Evolutionary conservation across 306 rosid genomes (phyloP).

Genomic region (Hippophae tibetana): DNA sequence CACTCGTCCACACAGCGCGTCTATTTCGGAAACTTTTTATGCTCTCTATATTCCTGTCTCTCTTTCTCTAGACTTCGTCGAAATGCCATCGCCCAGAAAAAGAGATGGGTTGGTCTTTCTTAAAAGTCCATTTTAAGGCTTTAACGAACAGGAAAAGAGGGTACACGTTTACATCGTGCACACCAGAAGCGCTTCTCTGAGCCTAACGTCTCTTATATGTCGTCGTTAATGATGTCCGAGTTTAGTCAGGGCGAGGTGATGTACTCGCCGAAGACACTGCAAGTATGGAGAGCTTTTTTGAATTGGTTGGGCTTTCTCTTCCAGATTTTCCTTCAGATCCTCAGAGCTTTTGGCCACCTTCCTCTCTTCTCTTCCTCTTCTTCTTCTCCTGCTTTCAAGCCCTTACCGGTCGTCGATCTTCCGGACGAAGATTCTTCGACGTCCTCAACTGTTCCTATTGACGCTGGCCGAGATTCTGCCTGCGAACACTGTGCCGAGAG

Average conservation of each 20-base stretch:
- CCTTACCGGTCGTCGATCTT: conserved; percentile 69
- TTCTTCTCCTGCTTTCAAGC: conserved; percentile 52
- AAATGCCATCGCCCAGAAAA: conserved; percentile 34
- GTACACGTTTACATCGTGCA: conserved; percentile 15
- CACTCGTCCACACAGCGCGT: conserved; percentile 24
- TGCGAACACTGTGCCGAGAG: conserved; percentile 27
- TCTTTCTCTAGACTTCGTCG: conserved; percentile 35
- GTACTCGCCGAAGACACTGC: conserved; percentile 54
- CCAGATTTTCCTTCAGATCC: conserved; percentile 80
- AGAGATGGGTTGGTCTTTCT: conserved; percentile 13
- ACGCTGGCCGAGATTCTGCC: conserved; percentile 21
- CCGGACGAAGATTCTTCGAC: conserved; percentile 37
- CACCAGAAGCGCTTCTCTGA: conserved; percentile 8
- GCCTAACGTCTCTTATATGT: neutral
- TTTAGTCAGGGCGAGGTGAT: conserved; percentile 78
- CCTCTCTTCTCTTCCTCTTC: conserved; percentile 69
- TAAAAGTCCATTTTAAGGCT: neutral
- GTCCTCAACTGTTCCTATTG: conserved; percentile 45
- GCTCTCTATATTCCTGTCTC: conserved; percentile 7
- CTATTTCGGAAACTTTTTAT: neutral
- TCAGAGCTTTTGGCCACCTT: conserved; percentile 68
- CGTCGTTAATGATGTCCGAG: conserved; percentile 56
- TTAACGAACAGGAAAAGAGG: neutral
- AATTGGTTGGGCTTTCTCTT: conserved; percentile 81
- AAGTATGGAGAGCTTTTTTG: conserved; percentile 64